A percentile compares a stretch with the other conserved stretches of the same genome.
Evolutionary conservation across 176 grass and related monocot species (phyloP).

Genomic region (Bromus sterilis): DNA sequence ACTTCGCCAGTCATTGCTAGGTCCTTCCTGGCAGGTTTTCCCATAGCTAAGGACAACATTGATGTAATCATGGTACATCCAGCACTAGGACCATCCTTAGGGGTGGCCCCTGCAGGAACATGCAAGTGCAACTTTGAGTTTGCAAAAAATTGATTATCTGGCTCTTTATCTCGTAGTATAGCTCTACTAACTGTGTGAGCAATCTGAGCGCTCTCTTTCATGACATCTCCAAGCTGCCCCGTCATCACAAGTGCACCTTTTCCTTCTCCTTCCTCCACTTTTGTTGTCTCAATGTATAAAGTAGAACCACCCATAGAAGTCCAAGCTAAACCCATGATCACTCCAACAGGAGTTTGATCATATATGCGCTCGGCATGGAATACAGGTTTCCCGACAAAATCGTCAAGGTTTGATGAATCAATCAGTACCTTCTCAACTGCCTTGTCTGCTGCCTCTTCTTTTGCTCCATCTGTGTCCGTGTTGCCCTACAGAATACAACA

Average conservation of each 20-base stretch:
- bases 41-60: conserved; percentile 85
- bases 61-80: conserved; percentile 97
- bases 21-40: conserved; percentile 70
- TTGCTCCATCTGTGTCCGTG: conserved; percentile 14
- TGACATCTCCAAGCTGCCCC: conserved; percentile 93
- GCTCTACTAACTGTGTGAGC: conserved; percentile 82
- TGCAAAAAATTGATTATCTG: conserved; percentile 68
- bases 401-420: conserved; percentile 57
- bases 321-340: conserved; percentile 98
- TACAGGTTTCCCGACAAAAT: conserved; percentile 96
- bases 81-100: conserved; percentile 91
- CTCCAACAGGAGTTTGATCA: conserved; percentile 85
- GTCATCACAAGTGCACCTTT: conserved; percentile 85
- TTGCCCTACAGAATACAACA: conserved; percentile 27
- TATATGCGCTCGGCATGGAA: conserved; percentile 96
- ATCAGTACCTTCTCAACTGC: conserved; percentile 57
- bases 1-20: conserved; percentile 96
- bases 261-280: conserved; percentile 78
- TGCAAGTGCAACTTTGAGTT: conserved; percentile 84
- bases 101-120: conserved; percentile 89
- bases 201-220: conserved; percentile 98
- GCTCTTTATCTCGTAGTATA: conserved; percentile 63
- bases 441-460: conserved; percentile 34
- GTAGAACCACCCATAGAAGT: conserved; percentile 91
- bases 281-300: conserved; percentile 69